phyloP scores from a whole-genome alignment of 345 rosid species.

The Eucalyptus tenuipes region DNA sequence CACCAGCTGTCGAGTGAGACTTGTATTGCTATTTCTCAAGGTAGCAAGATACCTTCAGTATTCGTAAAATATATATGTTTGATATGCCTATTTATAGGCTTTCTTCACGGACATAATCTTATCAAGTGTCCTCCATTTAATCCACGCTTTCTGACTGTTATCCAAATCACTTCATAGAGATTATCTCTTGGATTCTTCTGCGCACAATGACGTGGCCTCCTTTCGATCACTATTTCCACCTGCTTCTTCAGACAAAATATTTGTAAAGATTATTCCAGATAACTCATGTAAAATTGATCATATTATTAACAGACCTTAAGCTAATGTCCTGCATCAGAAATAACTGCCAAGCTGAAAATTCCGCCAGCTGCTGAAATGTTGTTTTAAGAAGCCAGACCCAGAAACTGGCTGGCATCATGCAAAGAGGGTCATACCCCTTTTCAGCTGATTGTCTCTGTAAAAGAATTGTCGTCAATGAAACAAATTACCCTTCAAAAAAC shows the following conservation, averaged over 20 bases:
- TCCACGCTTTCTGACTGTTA: not conserved
- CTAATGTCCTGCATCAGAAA: not conserved
- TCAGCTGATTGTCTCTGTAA: not conserved
- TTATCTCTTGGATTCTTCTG: not conserved
- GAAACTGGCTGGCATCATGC: not conserved
- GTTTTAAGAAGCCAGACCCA: not conserved
- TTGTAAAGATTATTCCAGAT: accelerated
- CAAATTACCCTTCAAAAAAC: not conserved
- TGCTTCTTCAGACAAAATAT: not conserved
- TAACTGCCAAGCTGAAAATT: constrained; percentile 15
- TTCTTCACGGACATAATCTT: no score
- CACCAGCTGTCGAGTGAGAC: accelerated
- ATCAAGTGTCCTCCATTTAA: accelerated
- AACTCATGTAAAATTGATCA: not conserved
- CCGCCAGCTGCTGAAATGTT: constrained; percentile 40
- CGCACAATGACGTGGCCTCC: not conserved
- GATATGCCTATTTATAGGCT: not conserved
- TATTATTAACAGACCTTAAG: not conserved
- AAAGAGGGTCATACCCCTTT: not conserved
- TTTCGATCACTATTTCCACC: not conserved
- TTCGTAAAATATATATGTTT: accelerated
- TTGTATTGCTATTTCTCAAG: not conserved
- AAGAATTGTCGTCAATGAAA: not conserved
- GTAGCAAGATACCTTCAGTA: accelerated
- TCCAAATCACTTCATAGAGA: not conserved